Evolutionary conservation across 352 stramenopile genomes (phyloP), one percentile per base, ranked within the genome.

Genomic region (Phytophthora megakarya): DNA sequence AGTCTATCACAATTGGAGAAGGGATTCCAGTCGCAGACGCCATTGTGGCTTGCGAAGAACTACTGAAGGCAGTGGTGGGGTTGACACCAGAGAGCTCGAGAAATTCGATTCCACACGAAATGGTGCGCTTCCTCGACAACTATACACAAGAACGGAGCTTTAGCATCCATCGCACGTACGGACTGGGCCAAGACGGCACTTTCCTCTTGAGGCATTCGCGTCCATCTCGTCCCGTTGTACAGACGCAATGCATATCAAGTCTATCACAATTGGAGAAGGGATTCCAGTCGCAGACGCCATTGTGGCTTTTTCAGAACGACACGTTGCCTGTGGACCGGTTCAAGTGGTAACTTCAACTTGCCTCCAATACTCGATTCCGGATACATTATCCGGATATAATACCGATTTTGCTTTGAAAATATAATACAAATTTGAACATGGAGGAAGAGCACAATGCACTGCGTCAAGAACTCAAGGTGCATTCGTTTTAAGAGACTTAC

Each of bases 261-360:
- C 53, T 2, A 59, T 90, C 51, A 84, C 68, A 9, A 57, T 61
- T 33, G 55, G 60, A 0, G 57, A 87, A 23, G 69, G 64, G 12
- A 67, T 88, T 16, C 51, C 57, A 21, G 42, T 87, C 16, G 58
- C 45, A 19, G 37, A 72, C 3, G 61, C 71, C 10, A 72, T 86
- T 9, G 44, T 72, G 5, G 72, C 70, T 9, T 76, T 67, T 26
- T 37, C 73, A 35, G 65, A 75, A 28, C 46, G n/a, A n/a, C n/a
- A 75, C 65, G 22, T 51, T 83, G n/a, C 75, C 75, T 18, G 57
- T 70, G 7, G 72, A 83, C 37, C 80, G 75, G 75, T 80, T 63
- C 42, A 73, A 70, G 37, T 73, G 64, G 54, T 72, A 65, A 47
- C 64, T 68, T 64, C 56, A 71, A 70, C 39, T 65, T 70, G 18